phyloP scores from a whole-genome alignment of 768 basidiomycete genomes.

The Paxillus involutus region DNA sequence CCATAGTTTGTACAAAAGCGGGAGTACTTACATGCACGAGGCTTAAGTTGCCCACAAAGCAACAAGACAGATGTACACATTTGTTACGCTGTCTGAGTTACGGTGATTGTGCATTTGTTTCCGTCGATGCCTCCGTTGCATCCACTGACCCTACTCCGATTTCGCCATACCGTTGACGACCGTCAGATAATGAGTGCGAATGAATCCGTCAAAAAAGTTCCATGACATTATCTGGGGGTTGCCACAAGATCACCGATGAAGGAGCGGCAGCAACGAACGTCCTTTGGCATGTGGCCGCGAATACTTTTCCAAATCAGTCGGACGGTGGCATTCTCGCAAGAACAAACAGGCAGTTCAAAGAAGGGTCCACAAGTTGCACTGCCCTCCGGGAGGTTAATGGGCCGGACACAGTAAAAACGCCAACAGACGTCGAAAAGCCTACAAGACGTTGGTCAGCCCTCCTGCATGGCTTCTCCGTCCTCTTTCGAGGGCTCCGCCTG shows the following conservation, averaged over 20 bases:
- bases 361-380: background rate
- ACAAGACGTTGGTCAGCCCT: conserved; percentile 15
- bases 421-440: background rate
- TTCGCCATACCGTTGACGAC: too few species aligned
- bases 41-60: background rate
- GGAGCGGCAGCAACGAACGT: conserved; percentile 1
- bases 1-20: background rate
- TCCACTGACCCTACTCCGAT: too few species aligned
- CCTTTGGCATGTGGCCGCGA: conserved; percentile 3
- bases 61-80: background rate
- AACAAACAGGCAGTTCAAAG: background rate
- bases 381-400: background rate
- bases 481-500: conserved; percentile 6
- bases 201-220: background rate
- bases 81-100: too few species aligned
- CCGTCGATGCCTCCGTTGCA: too few species aligned
- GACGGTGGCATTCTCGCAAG: background rate
- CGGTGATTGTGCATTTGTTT: too few species aligned
- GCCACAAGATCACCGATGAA: background rate
- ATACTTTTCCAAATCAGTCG: background rate
- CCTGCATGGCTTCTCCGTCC: conserved; percentile 20
- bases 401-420: background rate
- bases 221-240: background rate
- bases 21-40: background rate
- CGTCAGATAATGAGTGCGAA: background rate